These are phyloP conservation scores for Pseudocercospora vitis DNA, from an alignment of 2,329 filamentous ascomycete genomes.

Conservation along the genomic window DNA sequence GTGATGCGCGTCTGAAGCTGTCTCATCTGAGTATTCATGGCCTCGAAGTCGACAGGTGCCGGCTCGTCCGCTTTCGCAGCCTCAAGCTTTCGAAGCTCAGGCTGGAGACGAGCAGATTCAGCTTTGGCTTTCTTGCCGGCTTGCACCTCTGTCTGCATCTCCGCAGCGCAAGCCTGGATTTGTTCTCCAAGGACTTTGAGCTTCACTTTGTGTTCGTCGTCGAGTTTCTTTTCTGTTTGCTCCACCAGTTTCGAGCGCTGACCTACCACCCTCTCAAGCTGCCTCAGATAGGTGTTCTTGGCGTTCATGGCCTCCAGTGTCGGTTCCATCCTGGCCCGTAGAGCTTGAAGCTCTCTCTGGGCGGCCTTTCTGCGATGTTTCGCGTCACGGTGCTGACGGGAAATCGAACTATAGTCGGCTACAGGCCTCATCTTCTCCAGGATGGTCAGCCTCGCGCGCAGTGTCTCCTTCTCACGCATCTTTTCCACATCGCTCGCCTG, in stretches of 20 bases:
- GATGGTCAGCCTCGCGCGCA: conserved; percentile 63
- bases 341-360: conserved; percentile 55
- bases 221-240: conserved; percentile 54
- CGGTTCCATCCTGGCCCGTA: conserved; percentile 66
- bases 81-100: conserved; percentile 63
- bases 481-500: conserved; percentile 81
- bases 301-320: conserved; percentile 65
- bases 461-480: conserved; percentile 70
- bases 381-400: conserved; percentile 49
- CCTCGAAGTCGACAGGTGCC: conserved; percentile 64
- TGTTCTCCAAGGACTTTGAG: conserved; percentile 41
- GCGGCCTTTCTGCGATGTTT: conserved; percentile 59
- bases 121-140: conserved; percentile 43
- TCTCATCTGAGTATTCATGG: conserved; percentile 71
- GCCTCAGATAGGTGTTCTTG: conserved; percentile 66
- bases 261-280: conserved; percentile 57
- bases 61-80: conserved; percentile 62
- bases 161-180: conserved; percentile 38
- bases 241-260: conserved; percentile 57
- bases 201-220: conserved; percentile 40
- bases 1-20: conserved; percentile 53
- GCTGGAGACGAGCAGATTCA: conserved; percentile 34
- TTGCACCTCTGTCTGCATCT: conserved; percentile 43
- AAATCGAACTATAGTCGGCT: conserved; percentile 62
- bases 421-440: conserved; percentile 67